Base-by-base conservation (phyloP, 2,329 filamentous ascomycete species). In the Colletotrichum cuscutae region DNA sequence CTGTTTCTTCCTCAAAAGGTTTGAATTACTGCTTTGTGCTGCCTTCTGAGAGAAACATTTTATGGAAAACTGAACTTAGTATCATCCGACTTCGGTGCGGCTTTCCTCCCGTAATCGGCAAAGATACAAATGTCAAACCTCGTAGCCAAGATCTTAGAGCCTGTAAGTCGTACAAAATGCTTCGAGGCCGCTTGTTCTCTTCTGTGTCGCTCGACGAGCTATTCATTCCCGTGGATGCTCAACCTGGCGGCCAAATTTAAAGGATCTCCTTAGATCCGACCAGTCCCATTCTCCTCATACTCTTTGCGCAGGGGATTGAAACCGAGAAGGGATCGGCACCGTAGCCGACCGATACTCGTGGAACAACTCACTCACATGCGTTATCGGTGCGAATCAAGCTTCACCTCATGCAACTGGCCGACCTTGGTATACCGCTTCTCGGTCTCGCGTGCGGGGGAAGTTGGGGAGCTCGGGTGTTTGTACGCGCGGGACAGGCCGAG, bases 311-410 rank as follows among this genome's bases (percentile, higher is more conserved):
- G 26, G 56, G 9, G 19, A 1, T 2, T 22, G 35, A 61, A 9
- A 49, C 8, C 11, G 7, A 26, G 28, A 35, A 46, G 24, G 30
- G 63, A 71, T 67, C 56, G 57, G 42, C 68, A 15, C 13, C 15
- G 5, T 13, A 46, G 9, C 11, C 24, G 9, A 61, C 56, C 13
- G 26, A 26, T 42, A 56, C 42, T 61, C 49, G 68, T 60, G 56
- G 62, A 49, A 35, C 49, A 32, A 54, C 19, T 22, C 13, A 54
- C 19, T 12, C 13, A 7, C 19, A 19, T 28, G 63, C 3, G 32
- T 61, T 49, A 71, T 71, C 54, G 32, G 15, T 71, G n/a, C 53
- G 60, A 59, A 65, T 54, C 62, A 71, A 71, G 62, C 68, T 60
- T 30, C 42, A 49, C 42, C 42, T 49, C 32, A 59, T 61, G 26